Conservation (phyloP, 805 yeast species). For the Lipomyces kockii region DNA sequence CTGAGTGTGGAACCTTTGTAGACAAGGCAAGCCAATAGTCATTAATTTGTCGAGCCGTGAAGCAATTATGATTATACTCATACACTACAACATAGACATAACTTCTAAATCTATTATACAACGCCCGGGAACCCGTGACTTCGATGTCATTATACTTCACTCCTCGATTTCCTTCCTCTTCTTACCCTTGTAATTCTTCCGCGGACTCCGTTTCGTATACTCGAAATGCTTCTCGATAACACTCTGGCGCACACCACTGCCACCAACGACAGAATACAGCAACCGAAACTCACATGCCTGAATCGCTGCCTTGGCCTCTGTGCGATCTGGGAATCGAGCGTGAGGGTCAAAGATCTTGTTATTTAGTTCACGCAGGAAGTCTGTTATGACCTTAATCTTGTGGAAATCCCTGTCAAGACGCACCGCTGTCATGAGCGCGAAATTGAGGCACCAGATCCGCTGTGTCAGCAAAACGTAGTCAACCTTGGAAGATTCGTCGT, state of each 20-base stretch:
- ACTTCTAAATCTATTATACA: neutral
- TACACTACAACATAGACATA: neutral
- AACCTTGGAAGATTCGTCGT: conserved; percentile 9
- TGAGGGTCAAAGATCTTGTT: conserved; percentile 26
- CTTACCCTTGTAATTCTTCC: neutral
- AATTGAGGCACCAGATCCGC: conserved; percentile 21
- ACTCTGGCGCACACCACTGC: conserved; percentile 7
- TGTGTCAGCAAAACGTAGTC: conserved; percentile 14
- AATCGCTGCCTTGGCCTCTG: conserved; percentile 25
- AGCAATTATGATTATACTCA: neutral
- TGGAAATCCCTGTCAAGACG: conserved; percentile 20
- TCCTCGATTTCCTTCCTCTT: neutral
- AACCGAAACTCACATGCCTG: conserved; percentile 29
- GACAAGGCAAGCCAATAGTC: neutral
- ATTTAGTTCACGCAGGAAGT: conserved; percentile 14
- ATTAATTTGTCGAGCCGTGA: neutral
- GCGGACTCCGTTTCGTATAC: neutral
- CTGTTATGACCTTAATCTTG: conserved; percentile 14
- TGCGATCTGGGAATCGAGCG: conserved; percentile 29
- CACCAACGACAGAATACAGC: conserved; percentile 7
- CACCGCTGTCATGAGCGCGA: conserved; percentile 22
- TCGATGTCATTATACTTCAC: neutral
- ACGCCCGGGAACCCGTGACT: neutral
- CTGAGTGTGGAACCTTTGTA: too few relatives aligned
- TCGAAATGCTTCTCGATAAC: conserved; percentile 18